A percentile compares a stretch with the other conserved stretches of the same genome.
Conservation (phyloP, 352 stramenopile species). For the Phytophthora capsici region DNA sequence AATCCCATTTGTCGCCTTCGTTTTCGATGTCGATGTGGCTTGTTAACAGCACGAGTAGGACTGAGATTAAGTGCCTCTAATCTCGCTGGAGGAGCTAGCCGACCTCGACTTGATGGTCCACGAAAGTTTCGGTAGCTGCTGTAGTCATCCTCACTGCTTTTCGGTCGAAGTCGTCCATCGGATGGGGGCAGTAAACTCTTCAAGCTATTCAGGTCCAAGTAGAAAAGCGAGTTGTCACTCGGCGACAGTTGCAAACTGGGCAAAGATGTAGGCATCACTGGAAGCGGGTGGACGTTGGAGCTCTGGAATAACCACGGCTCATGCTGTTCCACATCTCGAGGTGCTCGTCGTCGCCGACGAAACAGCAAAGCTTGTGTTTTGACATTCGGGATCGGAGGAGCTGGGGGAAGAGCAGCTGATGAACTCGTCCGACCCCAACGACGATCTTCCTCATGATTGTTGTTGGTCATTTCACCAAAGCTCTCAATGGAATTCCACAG, state of each 20-base stretch:
- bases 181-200: conserved; percentile 58
- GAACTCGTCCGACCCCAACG: conserved; percentile 13
- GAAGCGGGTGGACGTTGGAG: conserved; percentile 42
- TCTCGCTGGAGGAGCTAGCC: conserved; percentile 30
- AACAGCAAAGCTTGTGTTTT: conserved; percentile 22
- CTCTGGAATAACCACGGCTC: conserved; percentile 83
- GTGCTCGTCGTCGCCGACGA: conserved; percentile 27
- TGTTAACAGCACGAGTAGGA: conserved; percentile 2
- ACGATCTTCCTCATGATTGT: conserved; percentile 37
- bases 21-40: conserved; percentile 14
- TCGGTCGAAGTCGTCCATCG: conserved; percentile 24
- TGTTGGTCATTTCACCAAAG: conserved; percentile 35
- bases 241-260: conserved; percentile 27
- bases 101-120: conserved; percentile 19
- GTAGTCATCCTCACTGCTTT: conserved; percentile 31
- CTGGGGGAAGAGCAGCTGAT: conserved; percentile 14
- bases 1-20: conserved; percentile 14
- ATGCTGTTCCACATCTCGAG: conserved; percentile 32
- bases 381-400: conserved; percentile 9
- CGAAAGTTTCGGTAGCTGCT: conserved; percentile 8
- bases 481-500: background rate
- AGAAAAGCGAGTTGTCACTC: conserved; percentile 57
- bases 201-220: conserved; percentile 69
- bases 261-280: conserved; percentile 12
- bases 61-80: conserved; percentile 54